phyloP scores from a whole-genome alignment of 2,329 filamentous ascomycete genomes.

The Diaporthe humulicola region DNA sequence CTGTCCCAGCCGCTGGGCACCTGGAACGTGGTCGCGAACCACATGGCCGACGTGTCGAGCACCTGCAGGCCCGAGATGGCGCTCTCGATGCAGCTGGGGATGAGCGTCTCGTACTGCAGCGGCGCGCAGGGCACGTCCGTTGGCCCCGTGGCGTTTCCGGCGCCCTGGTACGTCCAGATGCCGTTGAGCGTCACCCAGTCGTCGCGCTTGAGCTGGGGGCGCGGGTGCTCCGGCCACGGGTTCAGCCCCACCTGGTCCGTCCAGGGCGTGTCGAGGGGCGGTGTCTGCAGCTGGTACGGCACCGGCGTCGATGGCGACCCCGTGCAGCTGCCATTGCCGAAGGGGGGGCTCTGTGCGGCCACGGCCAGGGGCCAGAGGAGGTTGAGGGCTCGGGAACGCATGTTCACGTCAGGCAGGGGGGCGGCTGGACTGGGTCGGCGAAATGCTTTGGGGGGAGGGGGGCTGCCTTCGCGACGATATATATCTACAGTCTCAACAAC shows the following conservation, averaged over 20 bases:
- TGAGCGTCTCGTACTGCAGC: constrained; percentile 54
- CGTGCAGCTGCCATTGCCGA: not conserved
- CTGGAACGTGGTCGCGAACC: constrained; percentile 65
- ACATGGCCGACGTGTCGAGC: constrained; percentile 57
- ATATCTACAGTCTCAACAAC: not conserved
- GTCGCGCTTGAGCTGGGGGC: constrained; percentile 67
- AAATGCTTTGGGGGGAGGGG: too few species aligned
- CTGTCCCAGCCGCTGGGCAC: constrained; percentile 61
- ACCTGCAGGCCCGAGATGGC: constrained; percentile 63
- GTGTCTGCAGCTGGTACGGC: constrained; percentile 54
- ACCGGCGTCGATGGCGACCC: constrained; percentile 19
- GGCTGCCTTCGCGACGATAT: not conserved
- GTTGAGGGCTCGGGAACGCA: constrained; percentile 1
- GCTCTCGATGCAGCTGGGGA: constrained; percentile 60
- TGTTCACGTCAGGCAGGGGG: not conserved
- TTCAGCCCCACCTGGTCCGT: constrained; percentile 64
- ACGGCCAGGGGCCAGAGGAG: constrained; percentile 17
- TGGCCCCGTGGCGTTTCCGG: constrained; percentile 42
- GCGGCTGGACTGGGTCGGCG: not conserved
- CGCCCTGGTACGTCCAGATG: constrained; percentile 66
- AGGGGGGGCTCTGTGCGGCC: not conserved
- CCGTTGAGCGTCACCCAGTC: constrained; percentile 70
- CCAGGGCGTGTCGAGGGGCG: constrained; percentile 65
- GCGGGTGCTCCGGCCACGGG: constrained; percentile 70
- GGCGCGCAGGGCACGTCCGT: constrained; percentile 43